Conservation (phyloP, 2,329 filamentous ascomycete species). For the Penicillium frequentans region DNA sequence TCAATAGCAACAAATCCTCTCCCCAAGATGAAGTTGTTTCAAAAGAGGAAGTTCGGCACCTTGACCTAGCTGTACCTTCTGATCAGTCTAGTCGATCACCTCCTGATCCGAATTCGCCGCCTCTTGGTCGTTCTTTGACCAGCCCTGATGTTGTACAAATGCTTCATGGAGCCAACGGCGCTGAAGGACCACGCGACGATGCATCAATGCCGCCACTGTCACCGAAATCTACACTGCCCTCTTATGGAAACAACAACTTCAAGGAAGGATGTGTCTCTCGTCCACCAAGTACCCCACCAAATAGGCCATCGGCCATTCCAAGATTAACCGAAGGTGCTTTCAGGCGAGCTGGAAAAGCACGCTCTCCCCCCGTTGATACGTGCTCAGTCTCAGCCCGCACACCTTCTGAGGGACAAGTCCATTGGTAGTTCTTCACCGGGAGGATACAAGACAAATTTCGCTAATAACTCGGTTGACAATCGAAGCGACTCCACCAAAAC, state of each 20-base stretch:
- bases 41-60: conserved; percentile 58
- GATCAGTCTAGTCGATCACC: conserved; percentile 24
- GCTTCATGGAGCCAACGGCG: conserved; percentile 4
- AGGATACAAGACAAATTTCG: conserved; percentile 23
- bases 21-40: conserved; percentile 31
- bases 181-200: conserved; percentile 7
- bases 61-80: conserved; percentile 57
- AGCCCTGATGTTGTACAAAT: conserved; percentile 3
- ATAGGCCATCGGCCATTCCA: conserved; percentile 40
- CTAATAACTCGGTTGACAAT: conserved; percentile 21
- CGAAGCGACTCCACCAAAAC: conserved; percentile 33
- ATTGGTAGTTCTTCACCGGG: conserved; percentile 21
- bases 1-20: conserved; percentile 15
- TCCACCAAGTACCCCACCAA: conserved; percentile 25
- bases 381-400: conserved; percentile 53
- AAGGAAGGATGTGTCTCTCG: conserved; percentile 14
- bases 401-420: conserved; percentile 32
- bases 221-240: neutral
- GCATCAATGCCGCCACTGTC: conserved; percentile 6
- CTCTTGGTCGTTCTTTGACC: conserved; percentile 8
- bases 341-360: conserved; percentile 37
- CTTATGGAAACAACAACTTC: conserved; percentile 8
- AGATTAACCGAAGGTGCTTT: conserved; percentile 38
- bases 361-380: conserved; percentile 52
- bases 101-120: conserved; percentile 7